Evolutionary conservation across 176 grass and related monocot species (phyloP).

Genomic region (bread wheat (Triticum aestivum)): DNA sequence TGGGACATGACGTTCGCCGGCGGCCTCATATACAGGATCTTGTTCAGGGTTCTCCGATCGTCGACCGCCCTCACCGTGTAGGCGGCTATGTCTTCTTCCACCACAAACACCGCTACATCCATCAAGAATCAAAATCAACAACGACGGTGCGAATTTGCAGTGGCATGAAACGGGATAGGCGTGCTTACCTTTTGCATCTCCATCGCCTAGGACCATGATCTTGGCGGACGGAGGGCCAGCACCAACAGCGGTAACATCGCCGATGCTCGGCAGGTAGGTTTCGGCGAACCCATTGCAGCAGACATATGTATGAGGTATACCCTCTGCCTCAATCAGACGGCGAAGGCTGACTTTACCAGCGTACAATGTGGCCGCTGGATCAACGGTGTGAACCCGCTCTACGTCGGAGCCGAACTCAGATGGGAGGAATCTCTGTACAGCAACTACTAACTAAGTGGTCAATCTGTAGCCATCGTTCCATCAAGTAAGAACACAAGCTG

Average conservation of each 20-base stretch:
- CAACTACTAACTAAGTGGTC: not conserved
- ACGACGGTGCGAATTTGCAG: not conserved
- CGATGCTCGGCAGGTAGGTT: not conserved
- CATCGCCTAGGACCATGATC: not conserved
- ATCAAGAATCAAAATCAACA: not conserved
- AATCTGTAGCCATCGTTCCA: not conserved
- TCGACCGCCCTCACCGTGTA: slow-evolving; percentile 41
- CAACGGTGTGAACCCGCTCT: not conserved
- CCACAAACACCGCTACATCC: not conserved
- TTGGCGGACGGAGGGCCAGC: not conserved
- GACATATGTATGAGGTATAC: not conserved
- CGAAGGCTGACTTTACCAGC: not conserved
- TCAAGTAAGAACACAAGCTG: not conserved
- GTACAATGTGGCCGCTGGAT: not conserved
- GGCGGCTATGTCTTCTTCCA: too few relatives aligned
- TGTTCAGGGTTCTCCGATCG: slow-evolving; percentile 55
- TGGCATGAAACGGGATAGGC: not conserved
- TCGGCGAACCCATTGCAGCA: not conserved
- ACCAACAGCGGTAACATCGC: not conserved
- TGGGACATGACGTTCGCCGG: slow-evolving; percentile 39
- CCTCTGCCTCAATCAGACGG: not conserved
- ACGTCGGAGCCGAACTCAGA: not conserved
- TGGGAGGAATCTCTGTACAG: slow-evolving; percentile 50
- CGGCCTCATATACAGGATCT: slow-evolving; percentile 52
- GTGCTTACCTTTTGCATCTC: not conserved